These are phyloP conservation scores for Antrodiella citrinella DNA, from an alignment of 768 basidiomycete genomes.

Conservation along the genomic window DNA sequence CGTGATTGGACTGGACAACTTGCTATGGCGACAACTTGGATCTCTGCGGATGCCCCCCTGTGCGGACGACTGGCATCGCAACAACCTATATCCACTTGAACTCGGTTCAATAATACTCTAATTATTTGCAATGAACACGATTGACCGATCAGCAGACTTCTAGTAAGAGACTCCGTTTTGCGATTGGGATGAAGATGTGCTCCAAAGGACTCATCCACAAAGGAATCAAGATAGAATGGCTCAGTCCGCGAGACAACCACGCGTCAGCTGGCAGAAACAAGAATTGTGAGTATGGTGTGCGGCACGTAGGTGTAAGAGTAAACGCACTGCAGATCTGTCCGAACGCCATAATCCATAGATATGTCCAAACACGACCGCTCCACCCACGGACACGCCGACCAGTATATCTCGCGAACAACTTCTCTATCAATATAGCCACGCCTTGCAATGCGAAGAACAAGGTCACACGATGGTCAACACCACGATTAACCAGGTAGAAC, in stretches of 20 bases:
- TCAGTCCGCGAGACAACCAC: conserved; percentile 8
- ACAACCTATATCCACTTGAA: too few species aligned
- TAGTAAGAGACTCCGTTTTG: too few species aligned
- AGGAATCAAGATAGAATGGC: neutral
- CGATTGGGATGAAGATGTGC: neutral
- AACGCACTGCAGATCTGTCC: conserved; percentile 16
- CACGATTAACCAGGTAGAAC: conserved; percentile 49
- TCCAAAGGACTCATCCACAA: neutral
- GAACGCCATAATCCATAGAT: conserved; percentile 38
- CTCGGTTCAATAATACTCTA: too few species aligned
- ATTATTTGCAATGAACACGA: too few species aligned
- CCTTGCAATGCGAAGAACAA: conserved; percentile 55
- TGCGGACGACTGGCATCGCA: too few species aligned
- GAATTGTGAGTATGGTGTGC: neutral
- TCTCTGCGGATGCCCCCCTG: too few species aligned
- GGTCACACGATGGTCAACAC: conserved; percentile 32
- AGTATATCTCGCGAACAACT: conserved; percentile 33
- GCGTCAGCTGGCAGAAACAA: conserved; percentile 39
- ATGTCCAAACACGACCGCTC: conserved; percentile 45
- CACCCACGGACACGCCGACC: conserved; percentile 41
- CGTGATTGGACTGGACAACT: too few species aligned
- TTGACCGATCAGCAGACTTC: too few species aligned
- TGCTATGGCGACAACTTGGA: too few species aligned
- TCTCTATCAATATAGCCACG: conserved; percentile 43
- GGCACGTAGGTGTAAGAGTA: neutral